Conservation (phyloP, 495 filamentous ascomycete species). For the Podospora pseudoanserina region DNA sequence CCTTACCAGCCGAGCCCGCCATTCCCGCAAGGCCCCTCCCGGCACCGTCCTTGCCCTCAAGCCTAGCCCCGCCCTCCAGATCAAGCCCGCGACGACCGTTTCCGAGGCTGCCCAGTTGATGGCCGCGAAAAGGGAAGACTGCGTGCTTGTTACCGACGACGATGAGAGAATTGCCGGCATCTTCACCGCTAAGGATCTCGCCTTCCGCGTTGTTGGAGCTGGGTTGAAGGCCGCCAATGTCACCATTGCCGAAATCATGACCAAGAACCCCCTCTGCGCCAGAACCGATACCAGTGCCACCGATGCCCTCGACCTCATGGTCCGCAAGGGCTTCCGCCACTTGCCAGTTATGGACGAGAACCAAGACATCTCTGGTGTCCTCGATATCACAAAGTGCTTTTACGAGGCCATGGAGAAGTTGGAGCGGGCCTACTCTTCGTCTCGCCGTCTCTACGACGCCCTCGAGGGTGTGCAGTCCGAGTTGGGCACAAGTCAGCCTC, state of each 20-base stretch:
- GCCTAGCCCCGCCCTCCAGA: slow-evolving; percentile 92
- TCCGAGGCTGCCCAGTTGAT: slow-evolving; percentile 97
- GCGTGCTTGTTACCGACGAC: slow-evolving; percentile 97
- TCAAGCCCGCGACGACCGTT: slow-evolving; percentile 92
- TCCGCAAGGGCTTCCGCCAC: slow-evolving; percentile 95
- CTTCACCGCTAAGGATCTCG: slow-evolving; percentile 98
- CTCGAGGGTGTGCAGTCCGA: slow-evolving; percentile 99
- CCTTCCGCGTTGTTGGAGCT: slow-evolving; percentile 90
- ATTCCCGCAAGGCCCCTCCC: slow-evolving; percentile 88
- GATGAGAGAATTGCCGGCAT: slow-evolving; percentile 97
- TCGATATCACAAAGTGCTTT: slow-evolving; percentile 99
- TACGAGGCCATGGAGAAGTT: slow-evolving; percentile 99
- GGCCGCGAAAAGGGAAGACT: slow-evolving; percentile 98
- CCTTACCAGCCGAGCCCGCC: slow-evolving; percentile 66
- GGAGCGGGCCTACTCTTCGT: slow-evolving; percentile 94
- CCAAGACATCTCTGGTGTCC: slow-evolving; percentile 95
- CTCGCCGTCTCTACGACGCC: slow-evolving; percentile 92
- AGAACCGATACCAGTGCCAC: slow-evolving; percentile 97
- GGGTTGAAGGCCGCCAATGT: slow-evolving; percentile 88
- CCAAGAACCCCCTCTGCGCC: slow-evolving; percentile 96
- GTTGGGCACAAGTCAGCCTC: slow-evolving; percentile 89
- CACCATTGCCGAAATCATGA: slow-evolving; percentile 98
- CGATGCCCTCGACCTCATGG: slow-evolving; percentile 96
- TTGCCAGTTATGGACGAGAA: slow-evolving; percentile 99
- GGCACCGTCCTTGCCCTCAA: slow-evolving; percentile 93